A percentile compares a stretch with the other conserved stretches of the same genome.
phyloP scores from a whole-genome alignment of 345 rosid species.

The Ceriops decandra region DNA sequence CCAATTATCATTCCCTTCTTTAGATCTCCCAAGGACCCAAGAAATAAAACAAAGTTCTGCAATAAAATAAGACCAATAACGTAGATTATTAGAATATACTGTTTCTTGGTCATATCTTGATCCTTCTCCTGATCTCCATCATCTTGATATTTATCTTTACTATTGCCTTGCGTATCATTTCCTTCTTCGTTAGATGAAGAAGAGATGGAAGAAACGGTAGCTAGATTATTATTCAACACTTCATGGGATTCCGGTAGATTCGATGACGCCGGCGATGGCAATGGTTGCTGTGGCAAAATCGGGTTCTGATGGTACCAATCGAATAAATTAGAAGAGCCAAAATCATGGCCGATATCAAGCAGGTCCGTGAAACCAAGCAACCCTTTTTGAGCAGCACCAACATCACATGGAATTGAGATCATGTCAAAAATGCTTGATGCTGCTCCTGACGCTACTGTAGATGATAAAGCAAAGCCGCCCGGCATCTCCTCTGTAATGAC shows the following conservation, averaged over 20 bases:
- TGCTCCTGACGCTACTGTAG: not conserved
- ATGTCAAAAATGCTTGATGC: conserved; percentile 57
- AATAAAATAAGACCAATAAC: conserved; percentile 3
- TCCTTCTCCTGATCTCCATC: conserved; percentile 41
- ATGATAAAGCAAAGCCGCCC: conserved; percentile 15
- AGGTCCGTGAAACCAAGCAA: conserved; percentile 52
- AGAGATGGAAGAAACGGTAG: conserved; percentile 79
- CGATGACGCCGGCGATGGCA: conserved; percentile 43
- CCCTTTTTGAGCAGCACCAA: conserved; percentile 18
- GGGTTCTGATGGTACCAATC: conserved; percentile 40
- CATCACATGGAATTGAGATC: conserved; percentile 27
- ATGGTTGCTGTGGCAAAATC: conserved; percentile 21
- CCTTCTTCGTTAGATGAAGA: conserved; percentile 72
- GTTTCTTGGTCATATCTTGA: conserved; percentile 65
- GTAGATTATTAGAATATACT: conserved; percentile 40
- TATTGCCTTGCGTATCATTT: conserved; percentile 20
- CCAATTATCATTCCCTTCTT: not conserved
- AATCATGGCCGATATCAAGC: conserved; percentile 41
- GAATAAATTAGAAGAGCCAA: conserved; percentile 41
- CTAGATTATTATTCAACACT: conserved; percentile 65
- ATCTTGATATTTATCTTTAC: conserved; percentile 22
- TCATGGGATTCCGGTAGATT: conserved; percentile 60
- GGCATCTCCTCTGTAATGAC: conserved; percentile 45
- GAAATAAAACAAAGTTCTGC: not conserved
- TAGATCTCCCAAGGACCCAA: too few species aligned